phyloP scores from a whole-genome alignment of 805 yeast genomes.

The Hanseniaspora taiwanica region DNA sequence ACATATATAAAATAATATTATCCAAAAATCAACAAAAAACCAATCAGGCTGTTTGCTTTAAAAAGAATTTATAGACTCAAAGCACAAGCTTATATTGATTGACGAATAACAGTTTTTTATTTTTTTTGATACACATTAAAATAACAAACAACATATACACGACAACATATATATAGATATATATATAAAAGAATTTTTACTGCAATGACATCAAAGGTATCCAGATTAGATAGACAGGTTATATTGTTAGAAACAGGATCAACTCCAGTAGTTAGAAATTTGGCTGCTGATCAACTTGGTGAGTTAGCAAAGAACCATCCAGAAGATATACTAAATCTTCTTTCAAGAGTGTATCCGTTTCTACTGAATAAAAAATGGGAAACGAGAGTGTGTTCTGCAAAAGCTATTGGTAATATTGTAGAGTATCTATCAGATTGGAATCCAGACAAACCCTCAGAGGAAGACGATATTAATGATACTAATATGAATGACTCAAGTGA shows the following conservation, averaged over 20 bases:
- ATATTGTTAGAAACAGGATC: conserved; percentile 79
- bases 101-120: neutral
- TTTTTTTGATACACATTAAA: neutral
- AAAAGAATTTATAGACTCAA: neutral
- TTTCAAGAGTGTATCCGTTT: conserved; percentile 86
- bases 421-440: conserved; percentile 72
- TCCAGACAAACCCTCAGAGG: conserved; percentile 37
- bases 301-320: conserved; percentile 92
- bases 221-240: conserved; percentile 33
- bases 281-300: conserved; percentile 94
- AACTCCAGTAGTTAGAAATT: conserved; percentile 80
- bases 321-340: conserved; percentile 69
- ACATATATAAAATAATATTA: no score
- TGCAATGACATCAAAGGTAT: conserved; percentile 27
- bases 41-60: no score
- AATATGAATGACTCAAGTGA: conserved; percentile 7
- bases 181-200: no score
- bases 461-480: conserved; percentile 1
- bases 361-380: conserved; percentile 83
- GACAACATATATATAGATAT: conserved; percentile 2
- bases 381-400: conserved; percentile 86
- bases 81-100: no score
- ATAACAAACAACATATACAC: neutral
- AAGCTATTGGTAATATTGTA: conserved; percentile 89
- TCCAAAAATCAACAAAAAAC: no score